phyloP scores from a whole-genome alignment of 1,139 yeast genomes.

The Saccharomycopsis phalli region DNA sequence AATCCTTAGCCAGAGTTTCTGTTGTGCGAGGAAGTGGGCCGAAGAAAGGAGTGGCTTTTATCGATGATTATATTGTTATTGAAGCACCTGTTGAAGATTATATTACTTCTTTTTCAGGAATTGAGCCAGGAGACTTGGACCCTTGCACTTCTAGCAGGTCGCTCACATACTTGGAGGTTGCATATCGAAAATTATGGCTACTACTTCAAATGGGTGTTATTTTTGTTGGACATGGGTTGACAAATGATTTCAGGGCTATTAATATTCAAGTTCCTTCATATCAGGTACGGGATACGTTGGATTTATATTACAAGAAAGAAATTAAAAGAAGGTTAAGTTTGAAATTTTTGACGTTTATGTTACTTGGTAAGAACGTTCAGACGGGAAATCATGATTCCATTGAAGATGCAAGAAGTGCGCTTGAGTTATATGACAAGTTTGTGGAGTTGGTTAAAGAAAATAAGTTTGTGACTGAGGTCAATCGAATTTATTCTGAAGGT shows the following conservation, averaged over 20 bases:
- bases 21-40: slow-evolving; percentile 73
- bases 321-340: slow-evolving; percentile 73
- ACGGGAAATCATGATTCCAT: slow-evolving; percentile 93
- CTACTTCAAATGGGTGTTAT: slow-evolving; percentile 80
- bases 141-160: slow-evolving; percentile 57
- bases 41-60: slow-evolving; percentile 66
- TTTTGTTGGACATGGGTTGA: slow-evolving; percentile 91
- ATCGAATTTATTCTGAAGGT: slow-evolving; percentile 72
- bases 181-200: slow-evolving; percentile 84
- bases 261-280: slow-evolving; percentile 76
- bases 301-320: slow-evolving; percentile 61
- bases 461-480: slow-evolving; percentile 50
- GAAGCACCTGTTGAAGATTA: slow-evolving; percentile 70
- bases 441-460: slow-evolving; percentile 50
- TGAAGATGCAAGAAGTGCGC: slow-evolving; percentile 89
- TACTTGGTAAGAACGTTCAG: slow-evolving; percentile 72
- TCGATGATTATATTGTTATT: slow-evolving; percentile 86
- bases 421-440: slow-evolving; percentile 66
- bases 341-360: slow-evolving; percentile 76
- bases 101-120: slow-evolving; percentile 85
- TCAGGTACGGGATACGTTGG: slow-evolving; percentile 87
- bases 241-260: slow-evolving; percentile 87
- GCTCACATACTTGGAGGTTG: slow-evolving; percentile 72
- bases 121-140: slow-evolving; percentile 84
- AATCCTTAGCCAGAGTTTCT: slow-evolving; percentile 83